Conservation (phyloP, 116 monocot species). For the Trichopus zeylanicus region DNA sequence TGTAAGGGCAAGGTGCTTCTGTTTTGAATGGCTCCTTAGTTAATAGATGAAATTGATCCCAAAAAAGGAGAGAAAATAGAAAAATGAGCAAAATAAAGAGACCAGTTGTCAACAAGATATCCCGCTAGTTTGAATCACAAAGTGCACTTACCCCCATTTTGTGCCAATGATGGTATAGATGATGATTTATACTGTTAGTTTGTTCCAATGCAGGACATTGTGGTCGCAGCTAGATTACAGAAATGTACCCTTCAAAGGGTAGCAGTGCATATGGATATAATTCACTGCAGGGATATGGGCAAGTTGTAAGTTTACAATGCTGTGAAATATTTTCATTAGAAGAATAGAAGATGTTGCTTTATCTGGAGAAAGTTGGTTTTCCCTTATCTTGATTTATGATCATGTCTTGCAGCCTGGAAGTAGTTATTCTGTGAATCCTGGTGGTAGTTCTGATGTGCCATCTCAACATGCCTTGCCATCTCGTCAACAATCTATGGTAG, state of each 20-base stretch:
- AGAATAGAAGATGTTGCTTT: neutral
- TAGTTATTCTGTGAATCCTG: slow-evolving; percentile 17
- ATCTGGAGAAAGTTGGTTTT: neutral
- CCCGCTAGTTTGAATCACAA: too few relatives aligned
- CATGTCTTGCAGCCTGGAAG: slow-evolving; percentile 25
- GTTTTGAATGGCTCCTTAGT: too few relatives aligned
- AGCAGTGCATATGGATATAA: slow-evolving; percentile 43
- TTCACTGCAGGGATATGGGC: slow-evolving; percentile 46
- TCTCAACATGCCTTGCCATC: slow-evolving; percentile 19
- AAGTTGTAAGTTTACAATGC: slow-evolving; percentile 37
- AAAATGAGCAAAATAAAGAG: too few relatives aligned
- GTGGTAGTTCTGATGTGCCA: slow-evolving; percentile 20
- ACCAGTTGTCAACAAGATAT: too few relatives aligned
- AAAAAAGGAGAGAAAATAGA: too few relatives aligned
- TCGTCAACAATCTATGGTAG: slow-evolving; percentile 23
- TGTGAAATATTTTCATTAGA: neutral
- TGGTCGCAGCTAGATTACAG: too few relatives aligned
- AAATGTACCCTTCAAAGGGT: slow-evolving; percentile 69
- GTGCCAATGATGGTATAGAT: too few relatives aligned
- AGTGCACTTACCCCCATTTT: too few relatives aligned
- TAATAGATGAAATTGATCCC: too few relatives aligned
- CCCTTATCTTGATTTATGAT: neutral
- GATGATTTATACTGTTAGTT: too few relatives aligned
- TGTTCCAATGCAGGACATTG: too few relatives aligned
- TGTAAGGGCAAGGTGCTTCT: too few relatives aligned